Evolutionary conservation across 2,329 filamentous ascomycete species (phyloP).

Genomic region (Aspergillus floridensis): DNA sequence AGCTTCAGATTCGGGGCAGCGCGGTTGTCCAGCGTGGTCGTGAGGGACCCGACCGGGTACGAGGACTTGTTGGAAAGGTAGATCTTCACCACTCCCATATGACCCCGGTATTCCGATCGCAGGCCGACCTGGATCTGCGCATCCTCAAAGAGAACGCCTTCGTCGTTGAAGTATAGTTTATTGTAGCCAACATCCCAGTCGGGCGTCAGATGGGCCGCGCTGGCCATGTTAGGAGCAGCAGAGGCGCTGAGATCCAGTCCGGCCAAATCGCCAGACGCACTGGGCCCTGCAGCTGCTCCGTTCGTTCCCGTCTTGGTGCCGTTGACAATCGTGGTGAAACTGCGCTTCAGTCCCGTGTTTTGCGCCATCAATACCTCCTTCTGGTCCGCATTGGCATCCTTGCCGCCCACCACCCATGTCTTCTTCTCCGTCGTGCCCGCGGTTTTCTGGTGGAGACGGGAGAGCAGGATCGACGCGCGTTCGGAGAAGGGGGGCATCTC

Average conservation of each 20-base stretch:
- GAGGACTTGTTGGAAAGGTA: conserved; percentile 96
- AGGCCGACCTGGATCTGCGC: conserved; percentile 89
- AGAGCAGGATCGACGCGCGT: conserved; percentile 84
- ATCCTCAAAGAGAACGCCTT: conserved; percentile 93
- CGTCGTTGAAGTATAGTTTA: conserved; percentile 70
- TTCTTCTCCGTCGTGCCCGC: conserved; percentile 89
- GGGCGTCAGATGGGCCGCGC: conserved; percentile 85
- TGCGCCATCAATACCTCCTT: conserved; percentile 78
- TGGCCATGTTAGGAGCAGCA: conserved; percentile 71
- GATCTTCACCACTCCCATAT: conserved; percentile 90
- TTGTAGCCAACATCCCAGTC: conserved; percentile 93
- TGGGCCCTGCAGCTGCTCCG: conserved; percentile 37
- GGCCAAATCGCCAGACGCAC: conserved; percentile 65
- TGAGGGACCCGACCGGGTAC: conserved; percentile 82
- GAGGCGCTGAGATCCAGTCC: conserved; percentile 75
- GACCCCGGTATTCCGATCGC: conserved; percentile 90
- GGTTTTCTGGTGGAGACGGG: conserved; percentile 90
- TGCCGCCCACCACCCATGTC: conserved; percentile 96
- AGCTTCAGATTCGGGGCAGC: conserved; percentile 67
- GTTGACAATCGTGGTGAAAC: conserved; percentile 64
- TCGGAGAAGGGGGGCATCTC: conserved; percentile 99
- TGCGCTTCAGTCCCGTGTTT: conserved; percentile 77
- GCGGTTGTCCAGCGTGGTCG: conserved; percentile 81
- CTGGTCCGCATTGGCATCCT: conserved; percentile 82
- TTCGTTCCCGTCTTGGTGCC: conserved; percentile 36